Percentiles rank a stretch among this genome's conserved stretches.
These are phyloP conservation scores for Linnemannia exigua DNA, from an alignment of 192 early-diverging fungal species.

Conservation along the genomic window DNA sequence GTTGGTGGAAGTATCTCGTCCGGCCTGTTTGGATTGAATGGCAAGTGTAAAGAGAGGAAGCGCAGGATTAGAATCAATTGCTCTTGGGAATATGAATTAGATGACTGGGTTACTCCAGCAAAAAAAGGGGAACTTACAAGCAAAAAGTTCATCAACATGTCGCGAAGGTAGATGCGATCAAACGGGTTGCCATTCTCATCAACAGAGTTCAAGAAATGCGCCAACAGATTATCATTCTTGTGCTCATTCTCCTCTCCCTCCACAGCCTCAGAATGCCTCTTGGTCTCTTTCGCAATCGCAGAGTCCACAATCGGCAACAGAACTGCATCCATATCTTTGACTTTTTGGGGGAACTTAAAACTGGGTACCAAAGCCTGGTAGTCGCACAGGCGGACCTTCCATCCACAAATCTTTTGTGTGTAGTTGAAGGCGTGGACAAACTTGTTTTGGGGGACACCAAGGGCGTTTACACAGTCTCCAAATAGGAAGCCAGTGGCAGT, in stretches of 20 bases:
- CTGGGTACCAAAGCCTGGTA: conserved; percentile 35
- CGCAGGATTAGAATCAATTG: not conserved
- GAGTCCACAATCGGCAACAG: conserved; percentile 44
- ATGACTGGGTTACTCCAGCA: not conserved
- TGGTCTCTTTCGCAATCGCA: conserved; percentile 39
- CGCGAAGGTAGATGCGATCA: conserved; percentile 42
- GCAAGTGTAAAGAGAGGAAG: not conserved
- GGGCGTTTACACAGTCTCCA: conserved; percentile 46
- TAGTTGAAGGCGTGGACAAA: conserved; percentile 50
- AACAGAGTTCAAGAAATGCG: conserved; percentile 43
- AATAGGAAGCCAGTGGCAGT: conserved; percentile 43
- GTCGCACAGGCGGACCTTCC: conserved; percentile 35
- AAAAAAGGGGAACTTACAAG: not conserved
- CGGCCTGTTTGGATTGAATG: conserved; percentile 11
- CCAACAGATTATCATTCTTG: conserved; percentile 41
- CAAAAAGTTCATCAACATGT: conserved; percentile 57
- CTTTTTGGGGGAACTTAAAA: conserved; percentile 25
- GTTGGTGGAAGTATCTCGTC: conserved; percentile 61
- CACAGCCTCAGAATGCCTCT: not conserved
- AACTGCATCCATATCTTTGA: conserved; percentile 45
- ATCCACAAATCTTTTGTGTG: conserved; percentile 48
- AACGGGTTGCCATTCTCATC: conserved; percentile 49
- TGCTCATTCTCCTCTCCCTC: conserved; percentile 13
- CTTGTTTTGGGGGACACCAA: conserved; percentile 32
- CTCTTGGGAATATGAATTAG: too few relatives aligned